Evolutionary conservation across 306 rosid genomes (phyloP), one percentile per base, ranked within the genome.

Genomic region (Casuarina equisetifolia): DNA sequence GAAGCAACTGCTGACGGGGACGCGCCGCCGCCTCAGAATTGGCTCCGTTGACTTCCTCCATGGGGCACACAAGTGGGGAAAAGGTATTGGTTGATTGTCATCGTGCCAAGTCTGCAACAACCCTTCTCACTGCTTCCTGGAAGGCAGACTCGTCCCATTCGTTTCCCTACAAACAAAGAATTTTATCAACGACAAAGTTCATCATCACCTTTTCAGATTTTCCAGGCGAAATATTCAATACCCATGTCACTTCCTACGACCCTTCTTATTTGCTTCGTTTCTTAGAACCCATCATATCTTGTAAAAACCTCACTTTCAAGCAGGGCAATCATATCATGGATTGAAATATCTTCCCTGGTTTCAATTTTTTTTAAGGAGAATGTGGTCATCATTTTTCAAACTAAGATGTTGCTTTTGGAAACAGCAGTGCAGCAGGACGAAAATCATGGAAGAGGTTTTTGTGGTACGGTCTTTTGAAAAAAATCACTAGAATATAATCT

Each of bases 141-240:
- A 94, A 94, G 89, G 88, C 82, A 63, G 89, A 20, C 76, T 85
- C 90, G 93, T 94, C 97, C 97, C 95, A 92, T 25, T 90, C 98
- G 69, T 81, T 79, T 76, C 76, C 90, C 98, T 94, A 59, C 74
- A 69, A 32, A 39, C 17, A 43, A 9, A 5, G 57, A 75, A 53
- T 3, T 78, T 40, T 4, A 3, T 9, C 64, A 2, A 10, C 6
- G 9, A 7, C 6, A 55, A 57, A 57, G 9, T 19, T n/a, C 25
- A 44, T 44, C 15, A 2, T 52, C 19, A 12, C 20, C 16, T 1
- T 52, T 12, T 17, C n/a, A 52, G 16, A 52, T 52, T 25, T 25
- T 25, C 32, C 32, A 25, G 32, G 32, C 32, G 32, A 25, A 25
- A 25, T 25, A 25, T 25, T 25, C 32, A 52, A 4, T 4, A 15